Evolutionary conservation across 176 grass and related monocot genomes (phyloP), one percentile per base, ranked within the genome.

Genomic region (Neostapfia colusana): DNA sequence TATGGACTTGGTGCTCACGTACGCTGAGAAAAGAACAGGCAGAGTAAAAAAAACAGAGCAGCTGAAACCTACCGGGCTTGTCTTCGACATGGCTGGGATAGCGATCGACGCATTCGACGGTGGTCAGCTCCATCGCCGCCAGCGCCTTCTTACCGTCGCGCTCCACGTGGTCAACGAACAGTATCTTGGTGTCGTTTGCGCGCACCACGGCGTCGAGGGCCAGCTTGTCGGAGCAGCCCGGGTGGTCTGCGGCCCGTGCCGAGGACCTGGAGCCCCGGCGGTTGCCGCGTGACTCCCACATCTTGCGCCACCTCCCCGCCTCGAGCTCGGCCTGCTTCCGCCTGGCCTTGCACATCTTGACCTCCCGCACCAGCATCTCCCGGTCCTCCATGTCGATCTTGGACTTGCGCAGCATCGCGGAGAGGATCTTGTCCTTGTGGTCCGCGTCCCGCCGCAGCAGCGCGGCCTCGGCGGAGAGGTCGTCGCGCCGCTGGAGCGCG

Each of bases 401-500:
- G 27, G 85, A 93, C 83, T 97, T 97, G 48, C 90, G 82, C 77
- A 97, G 76, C 90, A 97, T 89, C 27, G 90, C 90, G 0, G 93
- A 93, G 10, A 97, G 82, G 48, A 97, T 90, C 67, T 90, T 93
- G 70, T 93, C 90, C 85, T 93, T 97, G 67, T 97, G 93, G 77
- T 93, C 85, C 1, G 83, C 85, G 54, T 97, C 93, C 51, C 80
- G 87, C 18, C 84, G 75, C 64, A 93, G 82, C 36, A 67, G 75
- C 48, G 65, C 82, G 0, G 82, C 70, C 76, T 97, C 87, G 13
- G 54, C 57, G 14, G 84, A 80, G 1, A 76, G 79, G 60, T 90
- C 82, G 58, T 88, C 85, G 16, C 79, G 70, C 8, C 62, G 77
- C 73, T 66, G 79, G 12, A 79, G 6, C 12, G 67, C 85, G 6